Evolutionary conservation across 2,329 filamentous ascomycete species (phyloP), one percentile per base, ranked within the genome.

Genomic region (Aspergillus tubingensis): DNA sequence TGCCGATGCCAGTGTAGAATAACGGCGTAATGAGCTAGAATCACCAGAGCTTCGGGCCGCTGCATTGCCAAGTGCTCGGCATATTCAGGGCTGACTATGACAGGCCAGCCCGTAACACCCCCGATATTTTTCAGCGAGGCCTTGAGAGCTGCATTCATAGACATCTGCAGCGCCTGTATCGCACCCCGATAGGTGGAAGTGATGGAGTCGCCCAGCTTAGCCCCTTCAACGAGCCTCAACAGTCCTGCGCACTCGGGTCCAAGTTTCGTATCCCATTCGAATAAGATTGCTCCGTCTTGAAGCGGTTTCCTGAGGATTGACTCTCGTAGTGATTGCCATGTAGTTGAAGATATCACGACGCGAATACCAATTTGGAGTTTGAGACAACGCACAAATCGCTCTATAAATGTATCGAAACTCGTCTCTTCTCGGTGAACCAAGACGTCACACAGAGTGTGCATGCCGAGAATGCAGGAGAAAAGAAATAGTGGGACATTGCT

Each of bases 371-470:
- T 63, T 41, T 73, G 65, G 8, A 77, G 50, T 21, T 62, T 65
- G 25, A 73, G 51, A n/a, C 62, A 70, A 27, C 67, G 62, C 1
- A 65, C 60, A 23, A 73, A 70, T 19, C 60, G 60, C n/a, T 73
- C 62, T 21, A 75, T 60, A 39, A 74, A 74, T 8, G 65, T 61
- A 36, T 77, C 71, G 39, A 83, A 80, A 44, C 75, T 66, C 15
- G 19, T 19, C 13, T 64, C 54, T 15, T 72, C 73, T 43, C 80
- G 74, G 55, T 77, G 73, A 58, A 71, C 63, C 2, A 84, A 72
- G 2, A 78, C 78, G 57, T 85, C 82, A 64, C 78, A 81, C 3
- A 85, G 74, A 41, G 79, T 76, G 55, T 84, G 81, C 8, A 68
- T 19, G 1, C 65, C 68, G 1, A 71, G 36, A 19, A 59, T 39